phyloP scores from a whole-genome alignment of 176 grass and related monocot species.

The Aegilops umbellulata region DNA sequence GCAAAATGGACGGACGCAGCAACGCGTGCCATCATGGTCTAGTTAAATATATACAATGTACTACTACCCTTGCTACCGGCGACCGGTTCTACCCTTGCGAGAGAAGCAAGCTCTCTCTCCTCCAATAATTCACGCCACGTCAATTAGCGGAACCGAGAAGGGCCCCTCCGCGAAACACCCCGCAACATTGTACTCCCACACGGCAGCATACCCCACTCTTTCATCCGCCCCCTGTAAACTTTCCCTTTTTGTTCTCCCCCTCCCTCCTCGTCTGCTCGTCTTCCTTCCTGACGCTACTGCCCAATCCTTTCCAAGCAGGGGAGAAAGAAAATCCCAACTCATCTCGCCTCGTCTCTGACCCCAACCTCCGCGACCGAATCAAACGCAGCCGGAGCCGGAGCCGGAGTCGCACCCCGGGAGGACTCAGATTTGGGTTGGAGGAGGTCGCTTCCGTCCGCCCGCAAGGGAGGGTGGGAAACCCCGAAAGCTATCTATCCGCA shows the following conservation, averaged over 20 bases:
- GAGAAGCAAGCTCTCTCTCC: too few relatives aligned
- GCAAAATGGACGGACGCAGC: too few relatives aligned
- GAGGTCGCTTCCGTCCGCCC: constrained; percentile 33
- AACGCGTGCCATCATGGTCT: too few relatives aligned
- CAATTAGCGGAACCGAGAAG: constrained; percentile 1
- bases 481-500: constrained; percentile 7
- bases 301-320: constrained; percentile 7
- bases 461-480: constrained; percentile 20
- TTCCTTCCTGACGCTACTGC: constrained; percentile 18
- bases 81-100: too few relatives aligned
- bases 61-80: too few relatives aligned
- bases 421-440: constrained; percentile 34
- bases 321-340: constrained; percentile 8
- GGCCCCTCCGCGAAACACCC: neutral
- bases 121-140: neutral
- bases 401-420: neutral
- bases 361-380: constrained; percentile 22
- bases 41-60: too few relatives aligned
- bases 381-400: constrained; percentile 1
- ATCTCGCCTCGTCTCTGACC: neutral
- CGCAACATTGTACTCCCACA: neutral
- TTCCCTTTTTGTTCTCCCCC: constrained; percentile 12
- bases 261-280: neutral
- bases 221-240: neutral
- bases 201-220: constrained; percentile 28